A percentile compares a stretch with the other conserved stretches of the same genome.
These are phyloP conservation scores for Volvox africanus DNA, from an alignment of 139 green algal genomes.

Conservation along the genomic window DNA sequence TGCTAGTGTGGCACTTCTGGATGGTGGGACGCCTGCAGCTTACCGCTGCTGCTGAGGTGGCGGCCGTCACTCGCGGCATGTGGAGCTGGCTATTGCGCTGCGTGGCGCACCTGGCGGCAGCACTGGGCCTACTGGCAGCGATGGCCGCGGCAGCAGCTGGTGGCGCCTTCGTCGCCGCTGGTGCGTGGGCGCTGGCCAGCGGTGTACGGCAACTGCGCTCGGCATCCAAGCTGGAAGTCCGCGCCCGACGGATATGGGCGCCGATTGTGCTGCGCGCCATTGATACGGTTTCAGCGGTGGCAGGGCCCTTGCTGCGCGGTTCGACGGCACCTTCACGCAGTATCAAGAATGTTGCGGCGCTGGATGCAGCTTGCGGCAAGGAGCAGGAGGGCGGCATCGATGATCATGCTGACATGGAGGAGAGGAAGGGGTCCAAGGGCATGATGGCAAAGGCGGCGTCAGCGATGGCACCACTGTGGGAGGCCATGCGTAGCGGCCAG, in stretches of 20 bases:
- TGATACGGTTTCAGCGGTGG: background rate
- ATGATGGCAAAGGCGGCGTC: background rate
- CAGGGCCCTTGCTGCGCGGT: constrained; percentile 8
- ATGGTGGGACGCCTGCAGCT: constrained; percentile 46
- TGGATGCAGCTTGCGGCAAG: background rate
- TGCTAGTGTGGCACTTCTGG: constrained; percentile 56
- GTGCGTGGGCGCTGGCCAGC: constrained; percentile 15
- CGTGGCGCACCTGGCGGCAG: constrained; percentile 22
- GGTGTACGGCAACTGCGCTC: constrained; percentile 1
- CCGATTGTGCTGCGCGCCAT: constrained; percentile 6
- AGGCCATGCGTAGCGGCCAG: background rate
- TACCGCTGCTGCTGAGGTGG: constrained; percentile 28
- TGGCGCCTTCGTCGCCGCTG: constrained; percentile 15
- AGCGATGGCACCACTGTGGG: background rate
- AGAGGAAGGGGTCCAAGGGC: background rate
- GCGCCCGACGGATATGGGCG: constrained; percentile 19
- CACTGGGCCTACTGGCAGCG: constrained; percentile 19
- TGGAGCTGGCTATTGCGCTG: constrained; percentile 36
- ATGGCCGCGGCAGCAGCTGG: constrained; percentile 24
- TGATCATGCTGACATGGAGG: background rate
- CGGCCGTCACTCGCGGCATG: constrained; percentile 41
- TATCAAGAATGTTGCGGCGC: background rate
- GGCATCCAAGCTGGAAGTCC: constrained; percentile 2
- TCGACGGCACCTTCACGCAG: background rate
- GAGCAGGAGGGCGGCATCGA: background rate